Evolutionary conservation across 768 basidiomycete species (phyloP), one percentile per base, ranked within the genome.

Genomic region (Austroboletus eburneus): DNA sequence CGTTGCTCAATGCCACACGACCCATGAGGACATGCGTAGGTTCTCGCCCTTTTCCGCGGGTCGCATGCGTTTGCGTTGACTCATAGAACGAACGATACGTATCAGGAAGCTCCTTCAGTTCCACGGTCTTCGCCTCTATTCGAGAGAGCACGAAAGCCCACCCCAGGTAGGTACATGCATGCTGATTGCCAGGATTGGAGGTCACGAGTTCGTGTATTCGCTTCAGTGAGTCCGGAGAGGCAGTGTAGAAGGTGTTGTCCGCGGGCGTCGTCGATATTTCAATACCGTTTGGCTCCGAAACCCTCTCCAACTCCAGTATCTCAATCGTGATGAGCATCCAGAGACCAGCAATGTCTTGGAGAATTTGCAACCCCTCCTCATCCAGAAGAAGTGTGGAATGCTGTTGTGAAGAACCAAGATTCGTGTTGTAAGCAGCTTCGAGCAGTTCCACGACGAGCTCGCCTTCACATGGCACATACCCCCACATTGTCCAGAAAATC

Each of bases 401-500:
- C 27, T 71, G 68, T 61, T 91, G 91, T 1, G 55, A 61, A 3
- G 77, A 74, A 0, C 90, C 90, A 5, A 91, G 74, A 35, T 78
- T 72, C 0, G 82, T 81, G 25, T 65, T 64, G 58, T 84, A 85
- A 6, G 83, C 82, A 2, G 80, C 73, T 48, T 83, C 74, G 62
- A 82, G 80, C 30, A 92, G 75, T 44, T 70, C 69, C 54, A 75
- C 72, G 23, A 90, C 82, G 46, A 86, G 58, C 4, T 76, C 68
- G 2, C 84, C 87, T 30, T 72, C 76, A 55, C 87, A 84, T 0
- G 83, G 66, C 10, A 79, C 77, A 47, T 80, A 83, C 12, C 78
- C 81, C 82, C 86, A 94, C 78, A 92, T 84, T 5, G 82, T 76
- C 80, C 89, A 90, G 66, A 96, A 97, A 37, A 96, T 72, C 27